Evolutionary conservation across 495 filamentous ascomycete genomes (phyloP).

Genomic region (Annulohypoxylon moriforme): DNA sequence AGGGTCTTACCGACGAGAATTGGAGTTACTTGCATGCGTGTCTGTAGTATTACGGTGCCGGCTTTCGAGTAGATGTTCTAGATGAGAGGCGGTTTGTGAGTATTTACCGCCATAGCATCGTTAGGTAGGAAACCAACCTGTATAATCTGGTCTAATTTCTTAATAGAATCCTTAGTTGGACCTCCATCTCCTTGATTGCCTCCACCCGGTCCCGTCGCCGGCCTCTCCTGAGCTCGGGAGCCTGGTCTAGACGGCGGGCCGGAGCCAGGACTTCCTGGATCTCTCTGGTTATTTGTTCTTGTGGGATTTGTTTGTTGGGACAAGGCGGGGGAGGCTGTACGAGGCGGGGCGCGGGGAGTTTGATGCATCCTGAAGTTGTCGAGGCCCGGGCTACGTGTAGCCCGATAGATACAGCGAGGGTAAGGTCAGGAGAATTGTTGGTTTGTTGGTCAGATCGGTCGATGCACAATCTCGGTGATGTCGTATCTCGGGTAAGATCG

Average conservation of each 20-base stretch:
- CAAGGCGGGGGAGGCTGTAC: constrained; percentile 72
- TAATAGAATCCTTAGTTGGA: constrained; percentile 69
- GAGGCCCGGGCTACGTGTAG: constrained; percentile 20
- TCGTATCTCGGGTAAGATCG: constrained; percentile 24
- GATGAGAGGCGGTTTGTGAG: constrained; percentile 8
- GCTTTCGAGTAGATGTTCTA: constrained; percentile 94
- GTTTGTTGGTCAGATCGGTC: constrained; percentile 20
- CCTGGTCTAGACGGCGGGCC: constrained; percentile 54
- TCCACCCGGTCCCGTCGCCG: constrained; percentile 54
- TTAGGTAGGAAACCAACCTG: constrained; percentile 67
- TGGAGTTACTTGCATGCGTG: constrained; percentile 76
- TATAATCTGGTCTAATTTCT: constrained; percentile 89
- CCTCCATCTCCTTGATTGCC: constrained; percentile 60
- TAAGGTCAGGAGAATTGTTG: background rate
- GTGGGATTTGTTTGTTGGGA: constrained; percentile 73
- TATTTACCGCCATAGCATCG: background rate
- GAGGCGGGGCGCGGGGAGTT: constrained; percentile 76
- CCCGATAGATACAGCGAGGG: constrained; percentile 8
- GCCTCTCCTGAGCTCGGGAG: constrained; percentile 51
- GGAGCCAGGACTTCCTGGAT: constrained; percentile 58
- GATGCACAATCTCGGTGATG: constrained; percentile 23
- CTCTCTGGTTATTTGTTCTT: constrained; percentile 77
- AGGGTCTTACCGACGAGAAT: constrained; percentile 64
- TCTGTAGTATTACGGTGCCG: constrained; percentile 83
- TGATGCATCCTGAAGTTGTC: constrained; percentile 75